Evolutionary conservation across 1,284 basidiomycete genomes (phyloP).

Genomic region (Ceratobasidium theobromae): DNA sequence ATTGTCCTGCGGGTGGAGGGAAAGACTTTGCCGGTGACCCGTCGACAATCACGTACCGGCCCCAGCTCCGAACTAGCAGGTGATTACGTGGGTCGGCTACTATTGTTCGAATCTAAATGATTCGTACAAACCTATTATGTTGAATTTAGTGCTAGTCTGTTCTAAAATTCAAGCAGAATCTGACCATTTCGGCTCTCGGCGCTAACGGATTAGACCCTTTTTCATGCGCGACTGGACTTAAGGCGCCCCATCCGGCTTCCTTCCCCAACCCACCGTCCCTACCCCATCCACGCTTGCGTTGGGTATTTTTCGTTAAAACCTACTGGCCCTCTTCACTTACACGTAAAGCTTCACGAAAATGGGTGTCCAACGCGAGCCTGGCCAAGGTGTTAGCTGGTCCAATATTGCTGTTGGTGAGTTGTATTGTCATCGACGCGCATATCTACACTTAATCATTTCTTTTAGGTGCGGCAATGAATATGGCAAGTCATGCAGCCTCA

Average conservation of each 20-base stretch:
- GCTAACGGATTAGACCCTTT: conserved; percentile 27
- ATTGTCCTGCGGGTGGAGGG: no score
- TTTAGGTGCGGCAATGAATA: conserved; percentile 92
- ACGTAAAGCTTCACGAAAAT: conserved; percentile 47
- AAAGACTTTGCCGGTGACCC: not conserved
- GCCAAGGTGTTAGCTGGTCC: conserved; percentile 94
- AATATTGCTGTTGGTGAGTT: conserved; percentile 94
- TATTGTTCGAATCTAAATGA: no score
- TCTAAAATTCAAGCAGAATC: not conserved
- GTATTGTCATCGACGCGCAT: conserved; percentile 38
- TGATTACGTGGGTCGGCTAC: no score
- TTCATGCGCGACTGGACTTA: conserved; percentile 24
- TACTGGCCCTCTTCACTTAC: conserved; percentile 22
- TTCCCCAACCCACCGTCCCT: conserved; percentile 38
- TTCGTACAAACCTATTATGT: not conserved
- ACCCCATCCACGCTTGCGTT: conserved; percentile 29
- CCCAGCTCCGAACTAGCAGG: not conserved
- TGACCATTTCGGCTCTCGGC: conserved; percentile 15
- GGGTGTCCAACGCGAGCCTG: conserved; percentile 78
- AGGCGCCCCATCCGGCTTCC: not conserved
- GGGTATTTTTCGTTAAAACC: not conserved
- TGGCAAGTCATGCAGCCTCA: conserved; percentile 55
- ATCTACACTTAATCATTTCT: conserved; percentile 12
- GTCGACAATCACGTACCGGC: no score
- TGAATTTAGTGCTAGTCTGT: not conserved